Conservation (phyloP, 805 yeast species). For the Diddensiella santjacobensis region DNA sequence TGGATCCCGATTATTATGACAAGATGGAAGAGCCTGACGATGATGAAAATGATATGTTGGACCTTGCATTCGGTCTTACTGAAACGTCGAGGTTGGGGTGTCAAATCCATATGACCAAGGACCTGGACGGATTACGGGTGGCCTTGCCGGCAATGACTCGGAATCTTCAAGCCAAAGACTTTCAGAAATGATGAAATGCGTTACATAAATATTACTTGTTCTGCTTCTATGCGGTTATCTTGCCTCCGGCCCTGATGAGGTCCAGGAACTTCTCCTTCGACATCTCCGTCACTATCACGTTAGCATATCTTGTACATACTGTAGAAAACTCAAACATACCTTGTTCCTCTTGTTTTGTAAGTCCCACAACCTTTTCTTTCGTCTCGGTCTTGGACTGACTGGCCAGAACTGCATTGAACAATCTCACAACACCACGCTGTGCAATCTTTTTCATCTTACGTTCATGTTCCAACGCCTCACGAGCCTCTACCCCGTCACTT, state of each 20-base stretch:
- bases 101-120: conserved; percentile 85
- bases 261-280: conserved; percentile 89
- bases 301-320: conserved; percentile 1
- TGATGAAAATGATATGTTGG: conserved; percentile 98
- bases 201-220: background rate
- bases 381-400: conserved; percentile 57
- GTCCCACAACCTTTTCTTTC: conserved; percentile 16
- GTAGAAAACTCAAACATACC: conserved; percentile 30
- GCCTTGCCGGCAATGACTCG: conserved; percentile 98
- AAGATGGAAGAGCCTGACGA: conserved; percentile 91
- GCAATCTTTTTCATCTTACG: conserved; percentile 71
- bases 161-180: conserved; percentile 79
- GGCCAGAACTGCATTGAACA: conserved; percentile 77
- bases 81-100: conserved; percentile 97
- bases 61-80: conserved; percentile 93
- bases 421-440: conserved; percentile 79
- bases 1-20: conserved; percentile 93
- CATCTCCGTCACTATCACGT: conserved; percentile 58
- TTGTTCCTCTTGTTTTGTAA: conserved; percentile 37
- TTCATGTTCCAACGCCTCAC: conserved; percentile 63
- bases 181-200: conserved; percentile 32
- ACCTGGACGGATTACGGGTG: conserved; percentile 87
- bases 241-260: conserved; percentile 49
- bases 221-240: conserved; percentile 9
- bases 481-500: conserved; percentile 51